Base-by-base conservation (phyloP, 495 filamentous ascomycete species). In the Coniosporium apollinis region DNA sequence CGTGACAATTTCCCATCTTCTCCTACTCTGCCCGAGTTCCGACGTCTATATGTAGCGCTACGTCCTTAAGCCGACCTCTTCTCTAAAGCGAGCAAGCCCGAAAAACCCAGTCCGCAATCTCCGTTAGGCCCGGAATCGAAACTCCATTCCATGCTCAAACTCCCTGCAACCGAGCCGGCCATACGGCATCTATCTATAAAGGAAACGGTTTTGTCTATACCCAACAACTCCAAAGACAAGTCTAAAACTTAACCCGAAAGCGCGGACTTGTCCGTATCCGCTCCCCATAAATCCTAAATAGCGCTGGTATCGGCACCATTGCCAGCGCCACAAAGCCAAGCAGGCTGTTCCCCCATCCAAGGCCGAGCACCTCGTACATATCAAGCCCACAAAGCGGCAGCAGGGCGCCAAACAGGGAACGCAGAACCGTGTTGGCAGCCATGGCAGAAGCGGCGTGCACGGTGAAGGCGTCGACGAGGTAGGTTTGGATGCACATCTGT, bases 291-390 rank as follows among this genome's bases (percentile, higher is more conserved):
- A 18, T 38, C 28, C 45, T 39, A 18, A 59, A 55, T 13, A 56
- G 26, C 1, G 49, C 24, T 6, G 52, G 51, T 19, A 59, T 48
- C 13, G 54, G 54, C 19, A 45, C 37, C 13, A 59, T 16, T 5
- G 43, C 52, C 29, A 59, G 29, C 7, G 38, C 28, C 11, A 59
- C 34, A 25, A 59, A 59, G 0, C 37, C 56, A 1, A 59, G 22
- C 16, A 59, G 30, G 30, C 39, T 46, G 40, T 59, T 56, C 8
- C 54, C 56, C 56, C 56, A 59, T 2, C 56, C 56, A 2, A 57
- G 43, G 0, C 55, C 55, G 4, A 59, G 37, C 19, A 32, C 39
- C 19, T 47, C 39, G 35, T 56, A 59, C 49, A 59, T 54, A 18
- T 45, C 39, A 21, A 54, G 39, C 2, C 44, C 56, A 28, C 38